Base-by-base conservation (phyloP, 2,329 filamentous ascomycete genomes). In the Xylaria sp. region DNA sequence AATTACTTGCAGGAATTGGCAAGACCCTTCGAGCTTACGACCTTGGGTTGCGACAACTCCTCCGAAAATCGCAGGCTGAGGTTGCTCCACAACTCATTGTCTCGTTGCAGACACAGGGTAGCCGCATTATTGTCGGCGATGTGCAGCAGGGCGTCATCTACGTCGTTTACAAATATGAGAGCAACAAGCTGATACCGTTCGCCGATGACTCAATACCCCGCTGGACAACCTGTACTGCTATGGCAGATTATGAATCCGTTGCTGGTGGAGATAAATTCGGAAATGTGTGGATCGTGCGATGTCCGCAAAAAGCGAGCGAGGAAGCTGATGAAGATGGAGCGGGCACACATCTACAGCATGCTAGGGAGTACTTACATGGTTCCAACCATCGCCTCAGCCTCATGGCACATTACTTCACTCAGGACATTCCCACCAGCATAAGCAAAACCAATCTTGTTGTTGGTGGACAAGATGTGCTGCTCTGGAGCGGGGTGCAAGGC, bases 231-330 rank as follows among this genome's bases (percentile, higher is more conserved):
- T 90, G 90, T 63, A 89, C 90, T 1, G 84, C 92, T 2, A 96
- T 99, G 91, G 87, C 97, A 1, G 94, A 99, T 74, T 99, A 99
- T 72, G 94, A 99, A 71, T 96, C 94, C 1, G 86, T 90, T 20
- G 92, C 92, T 2, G 94, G 93, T 34, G 93, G 93, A 34, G 94
- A 99, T 76, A 97, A 97, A 70, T 99, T 99, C 62, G 95, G 94
- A 56, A 99, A 99, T 66, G 75, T 99, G 16, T 99, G 92, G 87
- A 84, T 99, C 41, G 81, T 99, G 24, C 89, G 94, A 44, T 94
- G 90, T 66, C 92, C 93, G 0, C 79, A 87, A 56, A 94, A 96
- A 71, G 87, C 88, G 7, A 96, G 91, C 37, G 88, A 92, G 61
- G 91, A 95, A 70, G 89, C 92, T 0, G 94, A 99, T 66, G 94